phyloP scores from a whole-genome alignment of 2,329 filamentous ascomycete species.

The Grosmannia penicillata region DNA sequence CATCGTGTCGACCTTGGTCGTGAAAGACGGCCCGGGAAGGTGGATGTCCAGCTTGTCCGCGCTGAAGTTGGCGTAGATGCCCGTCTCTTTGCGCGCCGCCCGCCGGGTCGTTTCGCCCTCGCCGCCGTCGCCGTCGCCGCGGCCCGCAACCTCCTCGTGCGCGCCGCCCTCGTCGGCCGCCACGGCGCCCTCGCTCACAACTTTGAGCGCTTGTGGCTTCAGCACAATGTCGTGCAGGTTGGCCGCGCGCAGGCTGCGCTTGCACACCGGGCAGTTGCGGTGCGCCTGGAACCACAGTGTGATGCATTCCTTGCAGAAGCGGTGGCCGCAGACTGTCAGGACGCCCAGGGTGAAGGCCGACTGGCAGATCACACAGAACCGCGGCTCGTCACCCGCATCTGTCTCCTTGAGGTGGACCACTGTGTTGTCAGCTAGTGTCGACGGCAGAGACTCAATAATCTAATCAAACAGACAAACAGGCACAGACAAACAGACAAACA shows the following conservation, averaged over 20 bases:
- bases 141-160: too few relatives aligned
- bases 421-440: constrained; percentile 15
- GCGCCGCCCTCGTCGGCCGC: constrained; percentile 12
- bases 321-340: constrained; percentile 77
- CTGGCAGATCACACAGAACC: constrained; percentile 79
- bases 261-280: constrained; percentile 74
- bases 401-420: constrained; percentile 38
- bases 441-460: too few relatives aligned
- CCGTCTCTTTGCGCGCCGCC: constrained; percentile 16
- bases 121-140: too few relatives aligned
- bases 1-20: constrained; percentile 79
- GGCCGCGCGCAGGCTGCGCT: constrained; percentile 44
- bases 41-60: constrained; percentile 59
- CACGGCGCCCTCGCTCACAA: constrained; percentile 29
- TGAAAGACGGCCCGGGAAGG: constrained; percentile 58
- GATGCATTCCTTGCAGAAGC: constrained; percentile 85
- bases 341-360: constrained; percentile 61
- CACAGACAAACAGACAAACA: constrained; percentile 6
- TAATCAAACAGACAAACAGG: constrained; percentile 3
- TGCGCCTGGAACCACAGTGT: constrained; percentile 61
- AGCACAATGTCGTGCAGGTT: constrained; percentile 79
- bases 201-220: constrained; percentile 58
- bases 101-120: not conserved
- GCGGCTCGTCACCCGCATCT: constrained; percentile 47
- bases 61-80: constrained; percentile 68